These are phyloP conservation scores for Paramecium pentaurelia DNA, from an alignment of 73 alveolate genomes.

Conservation along the genomic window DNA sequence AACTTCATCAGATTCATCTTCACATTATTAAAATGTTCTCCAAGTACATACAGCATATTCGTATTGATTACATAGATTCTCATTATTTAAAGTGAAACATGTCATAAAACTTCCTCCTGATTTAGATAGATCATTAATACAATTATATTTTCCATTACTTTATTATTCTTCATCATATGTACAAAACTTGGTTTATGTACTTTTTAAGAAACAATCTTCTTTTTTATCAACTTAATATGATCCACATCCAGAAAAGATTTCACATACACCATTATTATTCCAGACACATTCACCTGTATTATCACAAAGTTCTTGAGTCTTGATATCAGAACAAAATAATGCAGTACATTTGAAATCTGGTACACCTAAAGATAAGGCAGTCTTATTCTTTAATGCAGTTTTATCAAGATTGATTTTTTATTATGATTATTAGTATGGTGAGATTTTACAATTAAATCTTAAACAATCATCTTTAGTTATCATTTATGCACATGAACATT, in stretches of 20 bases:
- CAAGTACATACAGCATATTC: conserved; percentile 13
- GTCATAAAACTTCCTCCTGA: conserved; percentile 10
- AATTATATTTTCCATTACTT: not conserved
- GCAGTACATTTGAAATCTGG: not conserved
- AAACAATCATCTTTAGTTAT: conserved; percentile 8
- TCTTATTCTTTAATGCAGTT: not conserved
- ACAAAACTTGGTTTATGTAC: not conserved
- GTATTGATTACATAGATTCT: not conserved
- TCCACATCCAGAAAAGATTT: not conserved
- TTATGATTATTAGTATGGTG: not conserved
- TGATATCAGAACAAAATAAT: not conserved
- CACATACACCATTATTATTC: not conserved
- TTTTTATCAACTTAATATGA: not conserved
- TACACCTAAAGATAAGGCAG: not conserved
- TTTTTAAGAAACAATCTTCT: not conserved
- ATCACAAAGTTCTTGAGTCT: not conserved
- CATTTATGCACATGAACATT: not conserved
- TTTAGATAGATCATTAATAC: conserved; percentile 8
- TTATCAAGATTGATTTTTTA: not conserved
- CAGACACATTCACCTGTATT: conserved; percentile 7
- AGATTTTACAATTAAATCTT: not conserved
- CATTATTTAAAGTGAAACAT: not conserved
- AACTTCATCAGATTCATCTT: not conserved
- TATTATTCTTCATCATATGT: not conserved
- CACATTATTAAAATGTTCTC: not conserved